Evolutionary conservation across 768 basidiomycete species (phyloP), one percentile per base, ranked within the genome.

Genomic region (Serendipita sp.): DNA sequence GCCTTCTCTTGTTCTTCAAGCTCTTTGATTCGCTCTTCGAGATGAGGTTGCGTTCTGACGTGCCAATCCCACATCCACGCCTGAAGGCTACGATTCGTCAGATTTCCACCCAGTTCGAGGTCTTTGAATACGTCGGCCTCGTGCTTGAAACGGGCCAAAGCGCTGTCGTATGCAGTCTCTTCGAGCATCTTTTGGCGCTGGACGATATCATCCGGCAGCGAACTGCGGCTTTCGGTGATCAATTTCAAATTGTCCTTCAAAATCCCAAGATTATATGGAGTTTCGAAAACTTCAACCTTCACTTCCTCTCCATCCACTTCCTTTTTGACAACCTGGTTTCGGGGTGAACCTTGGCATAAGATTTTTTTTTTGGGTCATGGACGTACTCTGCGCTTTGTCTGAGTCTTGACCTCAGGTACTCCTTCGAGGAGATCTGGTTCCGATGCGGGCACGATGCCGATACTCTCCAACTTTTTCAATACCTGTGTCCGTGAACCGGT

Each of bases 41-140:
- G 71, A 3, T 81, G 75, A 3, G 53, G 70, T 30, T 76, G 71
- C n/a, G 93, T 76, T 65, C 78, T 77, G 17, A 72, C 68, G 68
- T 91, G 86, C 91, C 91, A 95, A 4, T 81, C 74, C 85, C 86
- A 90, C 88, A 95, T 90, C 86, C 86, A 87, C 42, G 73, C 71
- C 66, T 84, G 82, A 26, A 94, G 74, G 65, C 82, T 78, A 16
- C 74, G 73, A 30, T 75, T 72, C 45, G 74, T 75, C 61, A 82
- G 72, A 38, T 63, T 48, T 7, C 74, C 72, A 20, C 67, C 64
- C 2, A 61, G 31, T 34, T 64, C 38, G 17, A 86, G 75, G 30
- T 78, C 74, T 3, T 80, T 76, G 60, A 90, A 78, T 1, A 77
- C 58, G 63, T 84, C 77, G 7, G 78, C 73, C 68, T 90, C 81